phyloP scores from a whole-genome alignment of 2,329 filamentous ascomycete genomes.

The Fusarium veterinarium region DNA sequence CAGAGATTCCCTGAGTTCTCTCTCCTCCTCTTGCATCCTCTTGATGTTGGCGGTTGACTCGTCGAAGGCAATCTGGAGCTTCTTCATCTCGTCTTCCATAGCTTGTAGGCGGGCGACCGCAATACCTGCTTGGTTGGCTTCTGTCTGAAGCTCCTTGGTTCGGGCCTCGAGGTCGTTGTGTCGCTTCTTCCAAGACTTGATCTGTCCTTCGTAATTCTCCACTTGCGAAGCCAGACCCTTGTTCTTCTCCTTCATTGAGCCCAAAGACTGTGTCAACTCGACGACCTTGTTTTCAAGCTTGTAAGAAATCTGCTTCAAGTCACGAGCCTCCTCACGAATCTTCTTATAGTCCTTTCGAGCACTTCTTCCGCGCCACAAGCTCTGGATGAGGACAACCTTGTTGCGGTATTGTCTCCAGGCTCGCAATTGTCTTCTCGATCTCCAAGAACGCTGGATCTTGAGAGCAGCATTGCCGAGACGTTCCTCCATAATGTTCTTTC shows the following conservation, averaged over 20 bases:
- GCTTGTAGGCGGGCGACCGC: constrained; percentile 88
- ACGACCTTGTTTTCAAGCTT: constrained; percentile 99
- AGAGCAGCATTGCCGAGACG: constrained; percentile 91
- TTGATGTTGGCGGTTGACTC: constrained; percentile 93
- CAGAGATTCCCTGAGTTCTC: constrained; percentile 83
- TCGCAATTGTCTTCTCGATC: constrained; percentile 80
- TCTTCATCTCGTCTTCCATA: constrained; percentile 96
- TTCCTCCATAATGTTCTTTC: constrained; percentile 93
- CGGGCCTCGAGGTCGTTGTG: constrained; percentile 90
- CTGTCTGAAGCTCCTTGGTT: constrained; percentile 92
- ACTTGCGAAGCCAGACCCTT: constrained; percentile 88
- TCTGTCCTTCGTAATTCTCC: constrained; percentile 94
- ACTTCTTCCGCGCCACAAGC: constrained; percentile 86
- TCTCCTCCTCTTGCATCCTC: constrained; percentile 94
- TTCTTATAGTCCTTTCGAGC: constrained; percentile 90
- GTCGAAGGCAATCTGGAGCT: constrained; percentile 87
- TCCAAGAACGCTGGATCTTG: constrained; percentile 91
- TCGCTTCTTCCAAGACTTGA: constrained; percentile 94
- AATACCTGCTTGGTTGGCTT: constrained; percentile 98
- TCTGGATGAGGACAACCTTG: constrained; percentile 91
- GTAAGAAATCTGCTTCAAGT: constrained; percentile 99
- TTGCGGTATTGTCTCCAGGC: constrained; percentile 89
- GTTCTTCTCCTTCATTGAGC: constrained; percentile 94
- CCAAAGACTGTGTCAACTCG: constrained; percentile 93
- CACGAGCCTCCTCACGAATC: constrained; percentile 92